Percentiles rank a stretch among this genome's conserved stretches.
phyloP scores from a whole-genome alignment of 371 early-diverging fungal genomes.

The Fennellomyces sp. region DNA sequence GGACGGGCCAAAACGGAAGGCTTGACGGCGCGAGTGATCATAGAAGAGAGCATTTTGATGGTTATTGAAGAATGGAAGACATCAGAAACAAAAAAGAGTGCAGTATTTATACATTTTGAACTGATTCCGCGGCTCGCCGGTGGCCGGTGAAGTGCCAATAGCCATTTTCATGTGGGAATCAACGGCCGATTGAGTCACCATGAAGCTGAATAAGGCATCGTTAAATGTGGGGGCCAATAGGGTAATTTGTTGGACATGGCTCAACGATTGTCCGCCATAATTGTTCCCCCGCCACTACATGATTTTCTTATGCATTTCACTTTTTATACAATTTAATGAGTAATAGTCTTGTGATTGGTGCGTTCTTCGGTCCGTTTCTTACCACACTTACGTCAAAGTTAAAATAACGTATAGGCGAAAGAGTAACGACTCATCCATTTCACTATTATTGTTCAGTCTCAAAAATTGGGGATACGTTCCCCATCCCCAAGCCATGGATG shows the following conservation, averaged over 20 bases:
- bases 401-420: neutral
- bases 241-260: neutral
- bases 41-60: neutral
- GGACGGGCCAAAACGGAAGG: neutral
- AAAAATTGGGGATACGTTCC: slow-evolving; percentile 1
- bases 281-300: neutral
- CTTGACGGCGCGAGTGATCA: neutral
- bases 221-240: neutral
- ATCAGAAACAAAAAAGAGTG: neutral
- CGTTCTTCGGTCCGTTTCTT: neutral
- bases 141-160: slow-evolving; percentile 1
- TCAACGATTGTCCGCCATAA: neutral
- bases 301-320: neutral
- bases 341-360: neutral
- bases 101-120: neutral
- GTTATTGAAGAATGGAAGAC: neutral
- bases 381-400: neutral
- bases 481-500: neutral
- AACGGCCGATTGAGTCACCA: neutral
- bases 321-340: slow-evolving; percentile 1
- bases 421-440: neutral
- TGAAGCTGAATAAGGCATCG: neutral
- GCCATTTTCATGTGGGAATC: neutral
- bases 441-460: neutral
- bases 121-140: slow-evolving; percentile 1